Conservation (phyloP, 2,329 filamentous ascomycete species). For the Aspergillus flavus region DNA sequence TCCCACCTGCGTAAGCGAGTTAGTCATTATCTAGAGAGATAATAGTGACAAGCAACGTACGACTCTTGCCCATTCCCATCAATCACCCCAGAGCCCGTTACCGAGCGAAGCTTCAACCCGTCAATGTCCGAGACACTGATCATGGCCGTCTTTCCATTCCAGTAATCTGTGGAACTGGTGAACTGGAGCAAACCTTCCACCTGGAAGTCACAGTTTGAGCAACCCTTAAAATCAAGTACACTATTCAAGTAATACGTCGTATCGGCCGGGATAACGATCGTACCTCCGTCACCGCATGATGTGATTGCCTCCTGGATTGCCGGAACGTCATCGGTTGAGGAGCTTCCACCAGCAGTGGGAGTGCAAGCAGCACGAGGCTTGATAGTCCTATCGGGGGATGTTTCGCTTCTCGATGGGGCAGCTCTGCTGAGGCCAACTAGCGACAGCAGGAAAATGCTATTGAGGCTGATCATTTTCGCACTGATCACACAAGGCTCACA, state of each 20-base stretch:
- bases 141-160: conserved; percentile 46
- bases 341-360: conserved; percentile 30
- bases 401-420: conserved; percentile 5
- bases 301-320: conserved; percentile 48
- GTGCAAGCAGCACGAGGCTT: conserved; percentile 35
- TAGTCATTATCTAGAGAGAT: background rate
- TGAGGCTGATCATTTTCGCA: background rate
- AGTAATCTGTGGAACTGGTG: conserved; percentile 43
- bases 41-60: conserved; percentile 9
- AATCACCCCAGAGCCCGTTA: conserved; percentile 46
- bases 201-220: conserved; percentile 49
- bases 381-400: background rate
- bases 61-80: conserved; percentile 52
- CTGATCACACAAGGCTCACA: background rate
- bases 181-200: conserved; percentile 50
- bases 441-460: background rate
- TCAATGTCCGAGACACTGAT: conserved; percentile 43
- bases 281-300: conserved; percentile 48
- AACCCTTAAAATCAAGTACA: conserved; percentile 47
- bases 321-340: conserved; percentile 46
- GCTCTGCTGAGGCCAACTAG: conserved; percentile 2
- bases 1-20: conserved; percentile 31
- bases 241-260: conserved; percentile 49
- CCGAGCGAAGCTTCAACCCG: conserved; percentile 44
- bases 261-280: conserved; percentile 46